Base-by-base conservation (phyloP, 1,284 basidiomycete genomes). In the Taiwanofungus camphoratus region DNA sequence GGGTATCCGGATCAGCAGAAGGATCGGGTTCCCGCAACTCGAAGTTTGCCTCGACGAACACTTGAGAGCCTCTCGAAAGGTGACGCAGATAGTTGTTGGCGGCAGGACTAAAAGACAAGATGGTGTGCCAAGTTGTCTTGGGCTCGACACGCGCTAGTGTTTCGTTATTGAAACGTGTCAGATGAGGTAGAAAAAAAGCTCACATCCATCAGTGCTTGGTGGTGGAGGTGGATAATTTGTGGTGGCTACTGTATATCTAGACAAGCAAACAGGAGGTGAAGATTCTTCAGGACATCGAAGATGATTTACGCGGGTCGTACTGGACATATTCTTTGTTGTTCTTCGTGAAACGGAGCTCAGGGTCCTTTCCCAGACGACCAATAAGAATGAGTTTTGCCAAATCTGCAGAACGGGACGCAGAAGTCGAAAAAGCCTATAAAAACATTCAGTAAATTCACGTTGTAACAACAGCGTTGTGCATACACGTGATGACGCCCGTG, bases 361-460 rank as follows among this genome's bases (percentile, higher is more conserved):
- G 86, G 37, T 85, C 81, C 55, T 59, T 79, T 20, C 75, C 77
- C 36, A 92, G 64, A 40, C 77, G 76, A 31, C 89, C 89, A 55
- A 92, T 68, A 48, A 92, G 79, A 20, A 73, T 73, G 45, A 92
- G 73, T 63, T 83, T 88, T 16, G 88, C 75, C 37, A 92, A 55
- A 60, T 88, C 82, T 40, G 69, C 58, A 21, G 69, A 56, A 48
- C 77, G 73, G 39, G 71, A 54, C 11, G 71, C 53, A 15, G 76
- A 74, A 3, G 81, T 79, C 6, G 85, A 81, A 62, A 91, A 91
- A 1, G 79, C 62, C 87, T 91, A 55, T 8, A 16, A 36, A 4
- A 18, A 1, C n/a, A n/a, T n/a, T n/a, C n/a, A n/a, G n/a, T n/a
- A n/a, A n/a, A n/a, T n/a, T n/a, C n/a, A n/a, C n/a, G n/a, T n/a